Percentiles rank a stretch among this genome's conserved stretches.
These are phyloP conservation scores for Paraphysoderma sedebokerense DNA, from an alignment of 371 early-diverging fungal species.

Conservation along the genomic window DNA sequence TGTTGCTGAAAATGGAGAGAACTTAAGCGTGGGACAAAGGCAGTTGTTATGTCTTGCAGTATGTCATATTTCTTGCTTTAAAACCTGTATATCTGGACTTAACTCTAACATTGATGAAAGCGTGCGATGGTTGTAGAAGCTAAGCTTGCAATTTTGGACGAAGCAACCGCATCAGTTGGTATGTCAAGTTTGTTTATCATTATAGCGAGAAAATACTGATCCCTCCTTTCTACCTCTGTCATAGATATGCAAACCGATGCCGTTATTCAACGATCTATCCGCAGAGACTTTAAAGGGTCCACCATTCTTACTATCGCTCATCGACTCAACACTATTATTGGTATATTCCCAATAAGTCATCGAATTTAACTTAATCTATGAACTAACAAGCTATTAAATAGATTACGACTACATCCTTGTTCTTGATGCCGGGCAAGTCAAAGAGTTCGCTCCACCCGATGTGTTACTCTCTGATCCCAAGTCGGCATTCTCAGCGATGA, in stretches of 20 bases:
- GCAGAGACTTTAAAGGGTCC: constrained; percentile 35
- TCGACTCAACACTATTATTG: constrained; percentile 66
- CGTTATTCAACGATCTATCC: constrained; percentile 14
- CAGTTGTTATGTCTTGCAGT: constrained; percentile 29
- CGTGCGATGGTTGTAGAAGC: no score
- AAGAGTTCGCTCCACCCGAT: constrained; percentile 54
- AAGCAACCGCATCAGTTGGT: no score
- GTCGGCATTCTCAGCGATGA: constrained; percentile 40
- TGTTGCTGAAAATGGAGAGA: constrained; percentile 13
- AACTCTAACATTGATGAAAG: no score
- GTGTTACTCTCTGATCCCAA: constrained; percentile 30
- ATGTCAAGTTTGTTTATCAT: no score
- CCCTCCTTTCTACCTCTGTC: no score
- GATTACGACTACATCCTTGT: constrained; percentile 79
- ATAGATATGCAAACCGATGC: constrained; percentile 25
- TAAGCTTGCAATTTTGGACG: no score
- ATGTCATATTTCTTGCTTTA: no score
- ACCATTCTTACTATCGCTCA: constrained; percentile 64
- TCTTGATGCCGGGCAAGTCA: constrained; percentile 56
- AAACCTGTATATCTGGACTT: no score
- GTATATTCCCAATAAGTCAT: no score
- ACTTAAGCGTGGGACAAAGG: background rate
- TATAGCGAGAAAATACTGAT: no score
- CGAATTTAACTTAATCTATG: no score
- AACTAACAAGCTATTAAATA: no score